A percentile compares a stretch with the other conserved stretches of the same genome.
Evolutionary conservation across 257 asterid species (phyloP).

Genomic region (Nicotiana noctiflora): DNA sequence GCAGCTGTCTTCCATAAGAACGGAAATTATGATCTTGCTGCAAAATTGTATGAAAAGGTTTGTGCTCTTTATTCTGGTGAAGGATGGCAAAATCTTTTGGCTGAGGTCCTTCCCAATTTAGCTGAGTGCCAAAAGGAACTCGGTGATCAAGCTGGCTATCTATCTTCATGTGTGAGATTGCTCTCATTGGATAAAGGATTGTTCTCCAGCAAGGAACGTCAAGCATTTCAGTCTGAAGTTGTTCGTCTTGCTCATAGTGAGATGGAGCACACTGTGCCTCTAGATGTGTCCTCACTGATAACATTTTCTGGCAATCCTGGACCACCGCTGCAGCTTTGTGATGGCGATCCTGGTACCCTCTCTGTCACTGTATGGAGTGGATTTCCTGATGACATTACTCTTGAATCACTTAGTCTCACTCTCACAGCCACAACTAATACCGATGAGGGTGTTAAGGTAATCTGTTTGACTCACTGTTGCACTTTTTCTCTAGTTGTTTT

Average conservation of each 20-base stretch:
- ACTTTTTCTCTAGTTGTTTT: not conserved
- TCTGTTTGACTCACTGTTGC: constrained; percentile 13
- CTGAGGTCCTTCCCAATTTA: constrained; percentile 91
- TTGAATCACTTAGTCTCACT: constrained; percentile 86
- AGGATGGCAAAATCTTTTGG: constrained; percentile 95
- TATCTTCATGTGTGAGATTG: constrained; percentile 93
- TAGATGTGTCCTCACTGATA: constrained; percentile 87
- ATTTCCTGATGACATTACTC: constrained; percentile 94
- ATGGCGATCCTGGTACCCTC: constrained; percentile 92
- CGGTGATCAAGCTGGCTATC: constrained; percentile 93
- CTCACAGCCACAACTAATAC: constrained; percentile 75
- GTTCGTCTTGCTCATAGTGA: constrained; percentile 92
- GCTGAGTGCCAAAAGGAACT: constrained; percentile 95
- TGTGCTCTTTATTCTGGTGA: constrained; percentile 99
- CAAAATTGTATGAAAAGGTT: constrained; percentile 92
- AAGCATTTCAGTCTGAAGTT: constrained; percentile 92
- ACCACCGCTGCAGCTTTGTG: constrained; percentile 86
- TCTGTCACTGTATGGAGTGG: constrained; percentile 92
- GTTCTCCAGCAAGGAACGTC: constrained; percentile 80
- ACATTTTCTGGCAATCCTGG: constrained; percentile 94
- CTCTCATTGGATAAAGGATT: constrained; percentile 82
- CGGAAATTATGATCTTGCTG: constrained; percentile 75
- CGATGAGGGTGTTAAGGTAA: constrained; percentile 97
- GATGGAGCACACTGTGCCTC: constrained; percentile 94
- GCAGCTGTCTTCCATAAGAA: constrained; percentile 87